A percentile compares a stretch with the other conserved stretches of the same genome.
phyloP scores from a whole-genome alignment of 495 filamentous ascomycete genomes.

The Xylaria intraflava region DNA sequence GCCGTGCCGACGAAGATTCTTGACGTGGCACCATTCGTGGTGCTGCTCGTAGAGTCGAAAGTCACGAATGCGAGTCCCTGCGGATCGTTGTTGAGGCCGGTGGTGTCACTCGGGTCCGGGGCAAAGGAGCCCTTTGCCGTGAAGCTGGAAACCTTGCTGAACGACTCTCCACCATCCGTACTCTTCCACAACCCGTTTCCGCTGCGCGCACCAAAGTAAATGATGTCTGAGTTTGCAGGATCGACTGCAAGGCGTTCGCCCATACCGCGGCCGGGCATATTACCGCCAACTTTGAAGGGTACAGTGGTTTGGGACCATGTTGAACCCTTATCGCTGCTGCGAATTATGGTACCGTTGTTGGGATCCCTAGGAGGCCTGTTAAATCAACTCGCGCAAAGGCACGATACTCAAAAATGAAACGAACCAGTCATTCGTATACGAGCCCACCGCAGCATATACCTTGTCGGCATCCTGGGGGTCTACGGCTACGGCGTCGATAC shows the following conservation, averaged over 20 bases:
- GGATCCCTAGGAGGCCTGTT: constrained; percentile 38
- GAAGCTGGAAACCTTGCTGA: constrained; percentile 52
- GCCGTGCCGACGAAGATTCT: constrained; percentile 54
- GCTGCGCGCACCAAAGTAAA: constrained; percentile 55
- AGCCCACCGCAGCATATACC: constrained; percentile 52
- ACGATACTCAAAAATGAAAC: background rate
- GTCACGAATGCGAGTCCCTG: constrained; percentile 50
- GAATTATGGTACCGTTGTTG: constrained; percentile 47
- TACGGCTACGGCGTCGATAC: constrained; percentile 51
- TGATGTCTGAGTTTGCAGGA: constrained; percentile 47
- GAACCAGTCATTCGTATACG: constrained; percentile 51
- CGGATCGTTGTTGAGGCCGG: constrained; percentile 41
- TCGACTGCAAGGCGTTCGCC: constrained; percentile 58
- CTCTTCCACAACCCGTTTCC: constrained; percentile 60
- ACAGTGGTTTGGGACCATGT: constrained; percentile 43
- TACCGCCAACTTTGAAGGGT: constrained; percentile 56
- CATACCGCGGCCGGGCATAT: constrained; percentile 60
- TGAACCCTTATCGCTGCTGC: constrained; percentile 42
- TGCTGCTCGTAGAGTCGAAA: constrained; percentile 47
- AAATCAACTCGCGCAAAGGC: background rate
- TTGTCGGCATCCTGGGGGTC: constrained; percentile 48
- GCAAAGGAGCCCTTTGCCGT: constrained; percentile 46
- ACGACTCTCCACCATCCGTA: constrained; percentile 49
- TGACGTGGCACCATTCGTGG: constrained; percentile 40
- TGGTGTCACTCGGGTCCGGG: constrained; percentile 37